A percentile compares a stretch with the other conserved stretches of the same genome.
Evolutionary conservation across 106 monocot genomes (phyloP).

Genomic region (Dioscorea zingiberensis): DNA sequence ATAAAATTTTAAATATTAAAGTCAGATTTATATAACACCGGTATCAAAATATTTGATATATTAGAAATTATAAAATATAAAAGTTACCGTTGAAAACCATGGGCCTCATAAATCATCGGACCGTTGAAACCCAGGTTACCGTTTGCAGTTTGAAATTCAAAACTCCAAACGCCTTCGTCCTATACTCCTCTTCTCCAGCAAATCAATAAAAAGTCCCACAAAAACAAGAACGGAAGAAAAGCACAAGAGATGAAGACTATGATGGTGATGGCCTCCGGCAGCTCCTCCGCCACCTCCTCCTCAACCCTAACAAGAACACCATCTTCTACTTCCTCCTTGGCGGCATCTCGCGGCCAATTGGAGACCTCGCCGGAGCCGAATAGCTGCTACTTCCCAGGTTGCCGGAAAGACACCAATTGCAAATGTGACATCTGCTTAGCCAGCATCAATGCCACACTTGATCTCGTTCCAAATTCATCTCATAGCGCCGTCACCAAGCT

Average conservation of each 20-base stretch:
- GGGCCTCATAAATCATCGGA: no score
- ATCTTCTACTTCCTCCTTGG: background rate
- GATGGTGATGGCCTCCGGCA: conserved; percentile 1
- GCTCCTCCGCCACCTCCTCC: conserved; percentile 2
- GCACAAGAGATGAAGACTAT: background rate
- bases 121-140: no score
- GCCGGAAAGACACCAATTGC: conserved; percentile 85
- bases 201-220: background rate
- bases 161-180: background rate
- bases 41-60: no score
- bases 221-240: background rate
- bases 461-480: conserved; percentile 51
- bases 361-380: conserved; percentile 2
- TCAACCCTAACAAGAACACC: background rate
- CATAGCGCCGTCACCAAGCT: conserved; percentile 17
- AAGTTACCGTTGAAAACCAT: no score
- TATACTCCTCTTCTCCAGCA: background rate
- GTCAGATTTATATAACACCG: no score
- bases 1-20: no score
- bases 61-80: no score
- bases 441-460: conserved; percentile 79
- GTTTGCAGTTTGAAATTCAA: conserved; percentile 27
- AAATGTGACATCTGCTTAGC: conserved; percentile 80
- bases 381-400: conserved; percentile 67
- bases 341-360: background rate